phyloP scores from a whole-genome alignment of 2,329 filamentous ascomycete species.

The Macrophomina pseudophaseolina region DNA sequence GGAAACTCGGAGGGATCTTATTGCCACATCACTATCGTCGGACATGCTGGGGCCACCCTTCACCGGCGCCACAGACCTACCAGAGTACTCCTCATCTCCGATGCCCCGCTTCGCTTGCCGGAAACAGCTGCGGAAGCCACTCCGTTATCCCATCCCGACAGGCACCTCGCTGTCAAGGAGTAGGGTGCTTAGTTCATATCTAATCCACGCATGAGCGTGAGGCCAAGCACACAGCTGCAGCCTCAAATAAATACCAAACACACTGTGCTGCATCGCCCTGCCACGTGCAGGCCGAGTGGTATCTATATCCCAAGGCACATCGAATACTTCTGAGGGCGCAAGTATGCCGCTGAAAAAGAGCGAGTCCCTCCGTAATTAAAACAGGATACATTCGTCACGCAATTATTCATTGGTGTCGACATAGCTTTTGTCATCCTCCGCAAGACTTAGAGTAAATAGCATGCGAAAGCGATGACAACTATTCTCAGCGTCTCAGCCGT shows the following conservation, averaged over 20 bases:
- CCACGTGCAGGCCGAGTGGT: no score
- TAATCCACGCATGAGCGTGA: background rate
- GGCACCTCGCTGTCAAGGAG: background rate
- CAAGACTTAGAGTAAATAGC: background rate
- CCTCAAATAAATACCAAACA: background rate
- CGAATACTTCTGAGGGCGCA: no score
- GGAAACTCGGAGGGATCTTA: background rate
- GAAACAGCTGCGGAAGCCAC: background rate
- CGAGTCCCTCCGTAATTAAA: no score
- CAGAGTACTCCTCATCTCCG: slow-evolving; percentile 4
- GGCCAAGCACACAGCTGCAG: background rate
- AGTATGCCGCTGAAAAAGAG: no score
- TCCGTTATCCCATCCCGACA: background rate
- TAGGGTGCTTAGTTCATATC: background rate
- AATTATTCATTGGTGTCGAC: background rate
- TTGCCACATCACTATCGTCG: background rate
- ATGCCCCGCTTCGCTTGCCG: background rate
- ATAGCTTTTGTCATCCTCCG: background rate
- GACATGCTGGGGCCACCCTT: background rate
- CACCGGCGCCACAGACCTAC: background rate
- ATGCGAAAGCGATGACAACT: slow-evolving; percentile 8
- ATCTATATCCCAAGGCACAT: no score
- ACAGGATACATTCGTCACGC: background rate
- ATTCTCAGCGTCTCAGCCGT: background rate
- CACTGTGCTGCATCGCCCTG: no score